Base-by-base conservation (phyloP, 164 flowering plant species). In the Cinnamomum micranthum region DNA sequence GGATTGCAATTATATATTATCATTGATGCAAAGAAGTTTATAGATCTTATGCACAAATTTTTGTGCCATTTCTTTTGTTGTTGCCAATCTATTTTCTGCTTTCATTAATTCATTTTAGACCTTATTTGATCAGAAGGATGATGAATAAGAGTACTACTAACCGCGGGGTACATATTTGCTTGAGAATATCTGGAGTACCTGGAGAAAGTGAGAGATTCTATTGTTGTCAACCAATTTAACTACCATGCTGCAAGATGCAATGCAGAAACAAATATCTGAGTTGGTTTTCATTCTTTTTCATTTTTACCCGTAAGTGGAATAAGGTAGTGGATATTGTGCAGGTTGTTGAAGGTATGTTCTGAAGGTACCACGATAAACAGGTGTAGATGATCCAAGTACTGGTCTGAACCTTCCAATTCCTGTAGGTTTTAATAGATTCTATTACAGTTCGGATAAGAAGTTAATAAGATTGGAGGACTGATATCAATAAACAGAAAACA, bases 101-200 rank as follows among this genome's bases (percentile, higher is more conserved):
- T 41, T 41, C 2, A 41, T 41, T 41, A 41, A 9, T 41, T 41
- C 47, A 41, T 41, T 41, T 41, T 41, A 41, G 47, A 4, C 47
- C 47, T 7, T 41, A 7, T 1, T 41, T 6, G 47, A 41, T 0
- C 11, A 41, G 2, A 41, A 41, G 47, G 47, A 41, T 41, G 47
- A 7, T 41, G 47, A 41, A 41, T 41, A 41, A 41, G 47, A 41
- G 33, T 65, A 22, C 62, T 13, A 83, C 89, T 81, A 60, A 90
- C 94, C 91, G 85, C 55, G 13, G 90, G 87, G 71, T 85, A 87
- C 78, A 86, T 81, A 60, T 75, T 65, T 22, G 86, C 90, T 66
- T 86, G 94, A 52, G 92, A 80, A 79, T 87, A 87, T 33, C 90
- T 88, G 25, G 86, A 23, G 66, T 82, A 88, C 80, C 92, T 88